Percentiles rank a stretch among this genome's conserved stretches.
Conservation (phyloP, 1,284 basidiomycete genomes). For the Boletellus deceptivus region DNA sequence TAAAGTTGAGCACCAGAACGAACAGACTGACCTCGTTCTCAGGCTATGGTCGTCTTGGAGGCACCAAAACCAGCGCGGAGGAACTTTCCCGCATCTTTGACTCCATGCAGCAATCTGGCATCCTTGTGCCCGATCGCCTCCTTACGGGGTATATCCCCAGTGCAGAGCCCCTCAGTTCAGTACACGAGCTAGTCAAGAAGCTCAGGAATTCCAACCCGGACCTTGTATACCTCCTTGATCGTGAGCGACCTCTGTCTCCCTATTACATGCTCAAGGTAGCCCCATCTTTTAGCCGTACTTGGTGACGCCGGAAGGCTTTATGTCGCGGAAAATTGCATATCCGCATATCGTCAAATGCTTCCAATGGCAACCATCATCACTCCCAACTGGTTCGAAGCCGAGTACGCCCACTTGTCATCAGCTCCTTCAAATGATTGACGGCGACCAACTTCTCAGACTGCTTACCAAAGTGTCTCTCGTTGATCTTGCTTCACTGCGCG, state of each 20-base stretch:
- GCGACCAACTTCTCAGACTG: constrained; percentile 44
- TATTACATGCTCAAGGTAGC: constrained; percentile 1
- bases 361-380: constrained; percentile 87
- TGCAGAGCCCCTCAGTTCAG: constrained; percentile 72
- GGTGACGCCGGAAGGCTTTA: constrained; percentile 89
- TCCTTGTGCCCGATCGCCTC: constrained; percentile 63
- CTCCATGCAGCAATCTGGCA: constrained; percentile 63
- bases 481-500: constrained; percentile 62
- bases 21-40: neutral
- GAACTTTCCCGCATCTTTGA: constrained; percentile 71
- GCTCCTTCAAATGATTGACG: constrained; percentile 8
- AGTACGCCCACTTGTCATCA: constrained; percentile 56
- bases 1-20: neutral
- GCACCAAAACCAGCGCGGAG: constrained; percentile 66
- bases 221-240: constrained; percentile 86
- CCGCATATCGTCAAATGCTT: constrained; percentile 83
- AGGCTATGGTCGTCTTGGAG: constrained; percentile 80
- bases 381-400: constrained; percentile 98
- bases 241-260: constrained; percentile 48
- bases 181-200: constrained; percentile 62
- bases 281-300: constrained; percentile 84
- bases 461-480: constrained; percentile 72
- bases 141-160: constrained; percentile 90
- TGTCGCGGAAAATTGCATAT: constrained; percentile 85
- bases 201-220: constrained; percentile 56